These are phyloP conservation scores for Pelargonium cotyledonis DNA, from an alignment of 441 rosid species.

Conservation along the genomic window DNA sequence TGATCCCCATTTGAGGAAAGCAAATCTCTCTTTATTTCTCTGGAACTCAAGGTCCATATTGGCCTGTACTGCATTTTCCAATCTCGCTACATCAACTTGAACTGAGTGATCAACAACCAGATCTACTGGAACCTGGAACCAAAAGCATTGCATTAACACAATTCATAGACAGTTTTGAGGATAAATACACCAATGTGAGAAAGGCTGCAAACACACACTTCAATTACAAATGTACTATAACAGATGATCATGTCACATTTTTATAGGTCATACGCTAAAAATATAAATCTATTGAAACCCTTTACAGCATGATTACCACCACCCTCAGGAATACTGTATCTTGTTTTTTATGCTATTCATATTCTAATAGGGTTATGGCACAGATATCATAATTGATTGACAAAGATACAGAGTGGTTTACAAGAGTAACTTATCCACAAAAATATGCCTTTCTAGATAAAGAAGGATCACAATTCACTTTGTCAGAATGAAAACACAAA, in stretches of 20 bases:
- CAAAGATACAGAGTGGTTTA: no score
- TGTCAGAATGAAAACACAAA: background rate
- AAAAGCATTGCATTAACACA: slow-evolving; percentile 1
- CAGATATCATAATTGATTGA: background rate
- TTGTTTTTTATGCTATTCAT: background rate
- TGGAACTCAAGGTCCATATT: slow-evolving; percentile 51
- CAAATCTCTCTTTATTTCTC: slow-evolving; percentile 55
- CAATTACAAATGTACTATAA: background rate
- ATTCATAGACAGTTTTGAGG: background rate
- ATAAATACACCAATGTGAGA: background rate
- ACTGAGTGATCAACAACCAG: slow-evolving; percentile 61
- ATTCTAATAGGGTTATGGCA: background rate
- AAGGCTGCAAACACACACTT: background rate
- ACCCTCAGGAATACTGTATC: no score
- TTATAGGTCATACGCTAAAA: background rate
- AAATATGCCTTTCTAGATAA: background rate
- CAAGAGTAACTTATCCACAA: no score
- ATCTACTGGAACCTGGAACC: slow-evolving; percentile 51
- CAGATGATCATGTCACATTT: background rate
- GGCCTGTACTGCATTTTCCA: slow-evolving; percentile 45
- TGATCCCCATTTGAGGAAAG: slow-evolving; percentile 66
- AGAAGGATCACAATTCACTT: background rate
- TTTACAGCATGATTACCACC: background rate
- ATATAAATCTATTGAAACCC: background rate
- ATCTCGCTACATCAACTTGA: slow-evolving; percentile 55